Evolutionary conservation across 164 flowering plant species (phyloP).

Genomic region (Saururus chinensis): DNA sequence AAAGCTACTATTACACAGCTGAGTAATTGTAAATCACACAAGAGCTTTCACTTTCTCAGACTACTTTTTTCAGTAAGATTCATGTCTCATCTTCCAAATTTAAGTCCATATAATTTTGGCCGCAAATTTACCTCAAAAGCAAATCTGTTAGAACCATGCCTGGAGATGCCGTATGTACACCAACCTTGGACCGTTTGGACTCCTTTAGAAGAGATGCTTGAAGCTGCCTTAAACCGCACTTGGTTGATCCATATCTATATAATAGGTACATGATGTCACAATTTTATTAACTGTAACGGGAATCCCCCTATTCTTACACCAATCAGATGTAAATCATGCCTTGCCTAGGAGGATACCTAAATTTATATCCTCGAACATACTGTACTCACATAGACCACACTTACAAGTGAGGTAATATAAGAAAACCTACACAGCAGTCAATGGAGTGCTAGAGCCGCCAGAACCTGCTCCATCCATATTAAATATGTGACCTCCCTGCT

Average conservation of each 20-base stretch:
- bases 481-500: slow-evolving; percentile 78
- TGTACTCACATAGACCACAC: background rate
- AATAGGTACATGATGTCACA: background rate
- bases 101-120: background rate
- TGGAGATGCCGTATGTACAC: slow-evolving; percentile 95
- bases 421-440: slow-evolving; percentile 91
- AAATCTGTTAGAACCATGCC: slow-evolving; percentile 98
- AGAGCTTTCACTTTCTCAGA: background rate
- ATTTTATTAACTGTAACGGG: no score
- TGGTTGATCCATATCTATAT: slow-evolving; percentile 86
- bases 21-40: background rate
- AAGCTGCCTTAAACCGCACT: slow-evolving; percentile 92
- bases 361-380: background rate
- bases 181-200: slow-evolving; percentile 63
- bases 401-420: background rate
- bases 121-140: slow-evolving; percentile 54
- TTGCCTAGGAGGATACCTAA: background rate
- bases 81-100: background rate
- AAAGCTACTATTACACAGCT: no score
- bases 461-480: slow-evolving; percentile 99
- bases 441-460: slow-evolving; percentile 97
- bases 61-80: background rate
- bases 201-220: slow-evolving; percentile 85
- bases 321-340: background rate
- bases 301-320: background rate